Percentiles rank a stretch among this genome's conserved stretches.
Conservation (phyloP, 805 yeast genomes). For the Metschnikowia gelsemii region DNA sequence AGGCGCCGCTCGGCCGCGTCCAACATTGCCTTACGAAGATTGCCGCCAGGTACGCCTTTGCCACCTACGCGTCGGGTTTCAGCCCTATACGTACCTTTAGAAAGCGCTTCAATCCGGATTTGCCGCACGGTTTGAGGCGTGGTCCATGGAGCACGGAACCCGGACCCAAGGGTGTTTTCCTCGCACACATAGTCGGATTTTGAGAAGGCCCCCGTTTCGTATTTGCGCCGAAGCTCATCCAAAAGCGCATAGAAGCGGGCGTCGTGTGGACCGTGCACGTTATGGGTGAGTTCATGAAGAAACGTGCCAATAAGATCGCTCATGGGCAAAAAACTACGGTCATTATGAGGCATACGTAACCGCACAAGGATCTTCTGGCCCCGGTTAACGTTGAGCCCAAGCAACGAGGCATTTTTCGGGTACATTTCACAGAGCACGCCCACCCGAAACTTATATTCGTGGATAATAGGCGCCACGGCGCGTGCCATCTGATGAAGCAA, state of each 20-base stretch:
- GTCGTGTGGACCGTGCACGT: slow-evolving; percentile 78
- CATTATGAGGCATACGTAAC: slow-evolving; percentile 58
- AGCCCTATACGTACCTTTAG: slow-evolving; percentile 39
- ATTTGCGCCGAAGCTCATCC: slow-evolving; percentile 58
- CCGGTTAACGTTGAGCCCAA: slow-evolving; percentile 79
- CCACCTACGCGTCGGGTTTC: slow-evolving; percentile 38
- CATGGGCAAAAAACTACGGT: slow-evolving; percentile 57
- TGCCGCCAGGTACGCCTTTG: slow-evolving; percentile 9
- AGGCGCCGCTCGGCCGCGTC: slow-evolving; percentile 65
- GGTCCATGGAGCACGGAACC: slow-evolving; percentile 19
- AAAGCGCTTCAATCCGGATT: slow-evolving; percentile 42
- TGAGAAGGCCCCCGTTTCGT: slow-evolving; percentile 42
- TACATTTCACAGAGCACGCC: slow-evolving; percentile 74
- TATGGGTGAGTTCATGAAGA: slow-evolving; percentile 87
- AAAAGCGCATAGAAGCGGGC: slow-evolving; percentile 61
- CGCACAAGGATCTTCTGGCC: slow-evolving; percentile 75
- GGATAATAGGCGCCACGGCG: slow-evolving; percentile 76
- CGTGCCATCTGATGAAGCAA: slow-evolving; percentile 67
- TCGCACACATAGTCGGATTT: slow-evolving; percentile 51
- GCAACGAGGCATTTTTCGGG: slow-evolving; percentile 61
- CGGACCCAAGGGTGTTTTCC: slow-evolving; percentile 46
- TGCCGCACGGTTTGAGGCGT: slow-evolving; percentile 25
- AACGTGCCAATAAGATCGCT: slow-evolving; percentile 73
- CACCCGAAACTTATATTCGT: slow-evolving; percentile 62
- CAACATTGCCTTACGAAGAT: slow-evolving; percentile 46